Base-by-base conservation (phyloP, 345 rosid genomes). In the Acer campestre region DNA sequence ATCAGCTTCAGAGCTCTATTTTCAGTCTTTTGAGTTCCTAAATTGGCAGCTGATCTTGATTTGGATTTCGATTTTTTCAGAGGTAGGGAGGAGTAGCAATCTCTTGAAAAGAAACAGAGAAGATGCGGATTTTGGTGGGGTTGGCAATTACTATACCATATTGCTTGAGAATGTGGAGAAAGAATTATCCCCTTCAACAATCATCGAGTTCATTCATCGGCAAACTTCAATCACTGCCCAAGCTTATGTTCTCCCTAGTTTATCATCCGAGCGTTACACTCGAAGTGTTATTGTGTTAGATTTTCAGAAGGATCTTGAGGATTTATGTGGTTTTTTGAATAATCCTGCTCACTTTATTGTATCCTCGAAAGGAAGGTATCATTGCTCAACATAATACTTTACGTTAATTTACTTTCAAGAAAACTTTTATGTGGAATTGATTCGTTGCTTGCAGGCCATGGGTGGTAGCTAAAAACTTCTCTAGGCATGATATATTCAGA, bases 111-210 rank as follows among this genome's bases (percentile, higher is more conserved):
- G 38, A 18, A 35, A 10, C 25, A 67, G 62, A 38, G 77, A 77
- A 49, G 89, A 88, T 31, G 27, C 29, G 49, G 89, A 86, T 61
- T 8, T 86, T 17, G 92, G 90, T 73, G 84, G 86, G 10, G 70
- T 10, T 18, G 64, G 23, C 29, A 20, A 53, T 12, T 78, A 6
- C 13, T 65, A 16, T 78, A 7, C 40, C 1, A 12, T 88, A 11
- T 53, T 84, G 56, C 58, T 88, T 75, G 87, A 83, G 61, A 85
- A 88, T 56, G 61, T 88, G 62, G 90, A 86, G 59, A 88, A 82
- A 62, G 76, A 82, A 10, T 46, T 86, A 20, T 70, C 84, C n/a
- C 72, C 92, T 22, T 82, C 82, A 38, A 53, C 78, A 10, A 78
- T 86, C 49, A 67, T 56, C 11, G 80, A 83, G 20, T 88, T 88